phyloP scores from a whole-genome alignment of 2,329 filamentous ascomycete species.

The Colletotrichum filicis region DNA sequence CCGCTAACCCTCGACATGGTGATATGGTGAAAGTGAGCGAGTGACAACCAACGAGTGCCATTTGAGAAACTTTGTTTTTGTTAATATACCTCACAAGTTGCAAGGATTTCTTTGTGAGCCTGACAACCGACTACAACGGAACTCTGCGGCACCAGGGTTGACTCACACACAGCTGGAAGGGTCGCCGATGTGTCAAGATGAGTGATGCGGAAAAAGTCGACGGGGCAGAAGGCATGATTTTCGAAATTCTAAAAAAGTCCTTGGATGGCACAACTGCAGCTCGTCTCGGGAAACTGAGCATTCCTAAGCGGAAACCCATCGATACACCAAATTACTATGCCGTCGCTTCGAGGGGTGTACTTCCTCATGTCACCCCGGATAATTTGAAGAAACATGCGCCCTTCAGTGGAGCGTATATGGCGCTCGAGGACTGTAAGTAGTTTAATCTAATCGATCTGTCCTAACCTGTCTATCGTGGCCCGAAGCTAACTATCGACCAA shows the following conservation, averaged over 20 bases:
- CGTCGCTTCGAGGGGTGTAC: conserved; percentile 81
- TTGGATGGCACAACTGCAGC: conserved; percentile 57
- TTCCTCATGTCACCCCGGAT: conserved; percentile 93
- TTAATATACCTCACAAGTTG: background rate
- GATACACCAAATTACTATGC: conserved; percentile 86
- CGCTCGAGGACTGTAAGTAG: conserved; percentile 89
- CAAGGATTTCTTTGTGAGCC: background rate
- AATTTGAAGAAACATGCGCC: conserved; percentile 73
- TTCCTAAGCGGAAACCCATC: conserved; percentile 72
- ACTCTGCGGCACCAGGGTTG: background rate
- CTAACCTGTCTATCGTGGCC: no score
- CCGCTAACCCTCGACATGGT: conserved; percentile 4
- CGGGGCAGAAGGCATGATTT: conserved; percentile 47
- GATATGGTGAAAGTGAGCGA: background rate
- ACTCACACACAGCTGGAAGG: background rate
- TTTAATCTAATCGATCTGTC: conserved; percentile 17
- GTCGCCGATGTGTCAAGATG: conserved; percentile 35
- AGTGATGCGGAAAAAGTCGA: conserved; percentile 33
- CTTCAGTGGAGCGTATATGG: conserved; percentile 79
- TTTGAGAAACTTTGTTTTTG: background rate
- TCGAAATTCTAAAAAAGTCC: conserved; percentile 58
- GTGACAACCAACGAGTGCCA: background rate
- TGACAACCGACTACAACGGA: background rate
- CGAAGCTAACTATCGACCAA: background rate
- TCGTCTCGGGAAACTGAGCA: conserved; percentile 74